Percentiles rank a stretch among this genome's conserved stretches.
These are phyloP conservation scores for Aspergillus piperis DNA, from an alignment of 2,329 filamentous ascomycete genomes.

Conservation along the genomic window DNA sequence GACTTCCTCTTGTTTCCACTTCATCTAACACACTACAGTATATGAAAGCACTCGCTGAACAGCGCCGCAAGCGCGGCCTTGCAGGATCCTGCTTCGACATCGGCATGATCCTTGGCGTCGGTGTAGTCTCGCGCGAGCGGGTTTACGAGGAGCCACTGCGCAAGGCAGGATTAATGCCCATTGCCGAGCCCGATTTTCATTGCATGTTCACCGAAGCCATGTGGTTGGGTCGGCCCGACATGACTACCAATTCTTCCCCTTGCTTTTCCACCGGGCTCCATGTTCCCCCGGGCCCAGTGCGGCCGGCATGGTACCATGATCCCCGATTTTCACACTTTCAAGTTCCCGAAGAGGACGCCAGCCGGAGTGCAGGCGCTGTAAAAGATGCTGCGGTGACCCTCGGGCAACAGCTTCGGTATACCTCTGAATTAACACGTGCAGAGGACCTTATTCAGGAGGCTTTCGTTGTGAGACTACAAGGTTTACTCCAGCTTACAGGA, in stretches of 20 bases:
- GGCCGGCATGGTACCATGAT: background rate
- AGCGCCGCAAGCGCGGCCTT: conserved; percentile 24
- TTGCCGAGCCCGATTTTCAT: background rate
- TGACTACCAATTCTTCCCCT: background rate
- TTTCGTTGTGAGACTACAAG: background rate
- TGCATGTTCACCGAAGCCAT: background rate
- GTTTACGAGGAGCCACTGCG: background rate
- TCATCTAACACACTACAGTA: conserved; percentile 21
- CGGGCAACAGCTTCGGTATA: background rate
- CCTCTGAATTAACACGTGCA: background rate
- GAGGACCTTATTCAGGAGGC: background rate
- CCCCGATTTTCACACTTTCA: background rate
- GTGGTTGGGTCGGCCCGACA: background rate
- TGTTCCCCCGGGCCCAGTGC: background rate
- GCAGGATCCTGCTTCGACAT: conserved; percentile 23
- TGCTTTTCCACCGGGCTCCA: background rate
- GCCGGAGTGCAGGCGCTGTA: background rate
- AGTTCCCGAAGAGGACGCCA: background rate
- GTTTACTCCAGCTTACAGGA: background rate
- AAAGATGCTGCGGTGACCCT: background rate
- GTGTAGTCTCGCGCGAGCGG: background rate
- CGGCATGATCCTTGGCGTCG: conserved; percentile 30
- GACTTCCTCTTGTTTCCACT: no score
- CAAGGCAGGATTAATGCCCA: background rate
- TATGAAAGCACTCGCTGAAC: conserved; percentile 31